Conservation (phyloP, 2,329 filamentous ascomycete species). For the Fusarium pseudocircinatum region DNA sequence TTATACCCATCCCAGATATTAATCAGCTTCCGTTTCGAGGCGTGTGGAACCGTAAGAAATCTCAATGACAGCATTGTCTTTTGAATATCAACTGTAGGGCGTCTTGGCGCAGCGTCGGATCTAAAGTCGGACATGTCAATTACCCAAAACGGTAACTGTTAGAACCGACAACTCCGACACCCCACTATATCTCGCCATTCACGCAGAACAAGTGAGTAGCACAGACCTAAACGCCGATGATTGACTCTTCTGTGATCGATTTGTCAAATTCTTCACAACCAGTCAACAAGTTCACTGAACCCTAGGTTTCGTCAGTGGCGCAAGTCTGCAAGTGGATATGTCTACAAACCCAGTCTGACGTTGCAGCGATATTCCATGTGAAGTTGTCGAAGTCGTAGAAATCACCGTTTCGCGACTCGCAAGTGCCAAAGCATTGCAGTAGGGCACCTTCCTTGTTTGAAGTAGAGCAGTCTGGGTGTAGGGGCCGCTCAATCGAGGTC, state of each 20-base stretch:
- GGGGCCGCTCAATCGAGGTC: background rate
- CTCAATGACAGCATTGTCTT: background rate
- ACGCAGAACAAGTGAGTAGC: background rate
- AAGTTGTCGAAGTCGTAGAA: background rate
- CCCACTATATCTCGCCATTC: background rate
- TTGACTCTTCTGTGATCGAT: background rate
- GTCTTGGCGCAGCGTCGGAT: background rate
- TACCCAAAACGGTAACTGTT: slow-evolving; percentile 20
- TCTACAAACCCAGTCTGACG: background rate
- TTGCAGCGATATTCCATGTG: background rate
- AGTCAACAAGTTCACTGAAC: background rate
- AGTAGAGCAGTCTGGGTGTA: rapidly evolving
- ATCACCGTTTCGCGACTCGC: background rate
- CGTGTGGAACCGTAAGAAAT: rapidly evolving
- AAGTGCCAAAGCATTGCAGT: rapidly evolving
- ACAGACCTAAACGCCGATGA: background rate
- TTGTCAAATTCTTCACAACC: background rate
- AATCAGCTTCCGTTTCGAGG: background rate
- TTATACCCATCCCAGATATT: background rate
- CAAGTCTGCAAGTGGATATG: rapidly evolving
- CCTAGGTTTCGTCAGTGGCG: background rate
- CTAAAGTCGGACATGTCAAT: background rate
- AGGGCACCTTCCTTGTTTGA: rapidly evolving
- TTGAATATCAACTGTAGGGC: no score
- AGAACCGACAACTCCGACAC: slow-evolving; percentile 10